Evolutionary conservation across 768 basidiomycete genomes (phyloP), one percentile per base, ranked within the genome.

Genomic region (Pisolithus marmoratus): DNA sequence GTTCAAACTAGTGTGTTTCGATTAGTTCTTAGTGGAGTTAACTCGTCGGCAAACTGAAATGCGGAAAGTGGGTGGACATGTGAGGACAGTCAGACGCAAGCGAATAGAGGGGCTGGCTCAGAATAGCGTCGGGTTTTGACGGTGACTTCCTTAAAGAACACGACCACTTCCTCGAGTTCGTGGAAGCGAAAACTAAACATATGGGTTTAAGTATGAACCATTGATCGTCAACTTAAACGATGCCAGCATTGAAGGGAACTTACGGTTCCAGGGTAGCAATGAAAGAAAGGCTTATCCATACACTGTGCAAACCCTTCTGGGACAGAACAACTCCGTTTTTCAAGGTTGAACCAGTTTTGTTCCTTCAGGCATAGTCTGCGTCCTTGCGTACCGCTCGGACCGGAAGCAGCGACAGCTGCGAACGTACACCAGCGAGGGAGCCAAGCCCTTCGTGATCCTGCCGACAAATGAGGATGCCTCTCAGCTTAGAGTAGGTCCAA

Each of bases 211-310:
- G 42, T n/a, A 37, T 23, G 37, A 52, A 22, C 38, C 44, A 23
- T 49, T n/a, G 38, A 17, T 34, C 19, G 19, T 38, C 44, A 48
- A 23, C 24, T 31, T 29, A 20, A 43, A 26, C 37, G 22, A 17
- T 42, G 58, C 24, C 24, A 51, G 24, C 34, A 47, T 47, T 2
- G 19, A 5, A 31, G 12, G 23, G 20, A 4, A 74, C 89, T 64
- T 62, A 94, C 94, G 71, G 86, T 81, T 38, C 89, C 90, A 43
- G 84, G 80, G 69, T 95, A 94, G 37, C 83, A 78, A 67, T 97
- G 92, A 70, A 96, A 96, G 73, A 95, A 95, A 2, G 91, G 88
- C 51, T 87, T 81, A 67, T 96, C 92, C 58, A 85, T 77, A 59
- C 80, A 78, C 65, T 94, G 96, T 49, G 83, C 77, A 59, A 85